phyloP scores from a whole-genome alignment of 345 rosid genomes.

The Eucalyptus dawsonii region DNA sequence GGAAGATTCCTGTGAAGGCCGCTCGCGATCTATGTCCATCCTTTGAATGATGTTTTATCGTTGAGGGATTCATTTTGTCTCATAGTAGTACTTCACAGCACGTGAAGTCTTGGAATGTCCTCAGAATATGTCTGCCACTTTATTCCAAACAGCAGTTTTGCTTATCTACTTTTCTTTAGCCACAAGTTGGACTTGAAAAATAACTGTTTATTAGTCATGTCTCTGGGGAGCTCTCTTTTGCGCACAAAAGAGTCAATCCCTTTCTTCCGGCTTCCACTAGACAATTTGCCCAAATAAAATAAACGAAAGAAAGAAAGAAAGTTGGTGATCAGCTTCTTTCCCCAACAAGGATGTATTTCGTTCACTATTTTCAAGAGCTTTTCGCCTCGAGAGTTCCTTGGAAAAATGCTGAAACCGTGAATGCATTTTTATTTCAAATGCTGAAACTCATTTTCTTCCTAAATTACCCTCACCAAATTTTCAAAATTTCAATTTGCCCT shows the following conservation, averaged over 20 bases:
- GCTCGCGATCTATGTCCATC: background rate
- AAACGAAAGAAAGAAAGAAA: background rate
- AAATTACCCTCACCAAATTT: accelerated
- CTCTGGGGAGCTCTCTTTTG: background rate
- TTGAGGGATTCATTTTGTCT: background rate
- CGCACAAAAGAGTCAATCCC: background rate
- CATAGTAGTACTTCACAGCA: background rate
- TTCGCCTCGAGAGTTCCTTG: accelerated
- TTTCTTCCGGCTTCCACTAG: background rate
- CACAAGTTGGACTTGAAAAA: background rate
- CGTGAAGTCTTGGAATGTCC: background rate
- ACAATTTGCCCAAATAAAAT: background rate
- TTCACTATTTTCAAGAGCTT: accelerated
- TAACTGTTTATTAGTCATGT: background rate
- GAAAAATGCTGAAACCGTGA: accelerated
- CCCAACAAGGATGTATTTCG: accelerated
- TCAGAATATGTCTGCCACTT: background rate
- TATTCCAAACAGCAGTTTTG: background rate
- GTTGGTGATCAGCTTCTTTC: background rate
- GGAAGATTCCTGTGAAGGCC: background rate
- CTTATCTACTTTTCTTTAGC: background rate
- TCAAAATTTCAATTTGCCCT: too few relatives aligned
- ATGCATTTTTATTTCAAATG: accelerated
- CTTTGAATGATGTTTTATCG: background rate
- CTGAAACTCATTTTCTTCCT: accelerated